Base-by-base conservation (phyloP, 345 rosid species). In the Chamaenerion angustifolium region DNA sequence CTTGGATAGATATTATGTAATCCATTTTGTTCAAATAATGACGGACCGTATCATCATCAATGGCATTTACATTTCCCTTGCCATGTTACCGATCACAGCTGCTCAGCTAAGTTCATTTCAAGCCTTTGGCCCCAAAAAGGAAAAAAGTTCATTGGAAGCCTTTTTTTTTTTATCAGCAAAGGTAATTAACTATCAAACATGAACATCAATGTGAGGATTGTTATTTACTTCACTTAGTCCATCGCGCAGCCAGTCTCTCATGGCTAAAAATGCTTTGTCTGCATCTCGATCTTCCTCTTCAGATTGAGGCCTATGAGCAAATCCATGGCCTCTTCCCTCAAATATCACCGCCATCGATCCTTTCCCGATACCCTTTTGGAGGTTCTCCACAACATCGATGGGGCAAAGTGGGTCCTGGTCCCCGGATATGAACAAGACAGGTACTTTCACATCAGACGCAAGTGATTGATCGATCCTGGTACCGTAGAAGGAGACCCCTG, bases 241-340 rank as follows among this genome's bases (percentile, higher is more conserved):
- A 52, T 77, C 73, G 53, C 71, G 65, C 44, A 90, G 64, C 94
- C 98, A 90, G 60, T 66, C 83, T 64, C 84, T 83, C 79, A 75
- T 68, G 21, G 68, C 49, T 13, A 55, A 27, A 62, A 83, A 85
- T 1, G 88, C 94, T 61, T 68, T 70, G 45, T 90, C 98, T 0
- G 95, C 95, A 31, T 81, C 98, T 21, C 8, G 42, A 55, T 90
- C 98, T 58, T 89, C 95, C 56, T 81, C 92, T 0, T 76, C 69
- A 8, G 94, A 79, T 52, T 56, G 68, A 0, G 95, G 92, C 3
- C 77, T 74, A 64, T 83, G 95, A 13, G 73, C 90, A 54, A 85
- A 89, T 12, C 81, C 84, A 17, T 85, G 95, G 16, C 94, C 86
- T 70, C 92, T 72, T 49, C 76, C 84, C 61, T 81, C 55, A 43